Evolutionary conservation across 768 basidiomycete species (phyloP), one percentile per base, ranked within the genome.

Genomic region (Mycena albidolilacea): DNA sequence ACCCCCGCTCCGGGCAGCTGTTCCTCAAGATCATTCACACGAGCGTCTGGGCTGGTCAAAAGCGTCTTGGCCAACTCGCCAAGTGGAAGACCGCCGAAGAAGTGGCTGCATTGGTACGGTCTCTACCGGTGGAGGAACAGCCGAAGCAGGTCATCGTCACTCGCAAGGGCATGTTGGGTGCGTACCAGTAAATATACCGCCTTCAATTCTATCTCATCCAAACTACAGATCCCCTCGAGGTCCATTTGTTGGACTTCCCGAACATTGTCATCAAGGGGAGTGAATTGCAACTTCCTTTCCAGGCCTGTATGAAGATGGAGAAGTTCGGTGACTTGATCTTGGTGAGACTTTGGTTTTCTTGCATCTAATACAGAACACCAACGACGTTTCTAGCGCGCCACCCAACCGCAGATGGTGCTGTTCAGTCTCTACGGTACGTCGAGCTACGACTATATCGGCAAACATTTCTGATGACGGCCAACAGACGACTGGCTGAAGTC

Each of bases 41-140:
- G 3, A 98, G 97, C 79, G 98, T 99, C n/a, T 99, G 98, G 98
- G 98, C 98, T 69, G 98, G 98, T 79, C 98, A 99, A 84, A 99
- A 99, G 83, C 98, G 98, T 93, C 91, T 99, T 61, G 98, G 98
- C 69, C 98, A 99, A 83, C 89, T 99, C 62, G 98, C 98, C 46
- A 99, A 99, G 85, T 99, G 98, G 97, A 98, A 98, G 86, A 98
- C 97, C 7, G 98, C 98, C 19, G 98, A 99, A 91, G 98, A 99
- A 92, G 98, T 99, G 11, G 98, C 98, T 44, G 98, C 98, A 0
- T 84, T 99, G 77, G 94, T 99, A 75, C 95, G 98, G 69, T 99
- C 98, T 39, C 85, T 99, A 15, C 98, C 98, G n/a, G 98, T 99
- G 52, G 98, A 99, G 86, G 98, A 99, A 84, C 98, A 99, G 82